A percentile compares a stretch with the other conserved stretches of the same genome.
Evolutionary conservation across 2,329 filamentous ascomycete species (phyloP).

Genomic region (Trichoderma sp.): DNA sequence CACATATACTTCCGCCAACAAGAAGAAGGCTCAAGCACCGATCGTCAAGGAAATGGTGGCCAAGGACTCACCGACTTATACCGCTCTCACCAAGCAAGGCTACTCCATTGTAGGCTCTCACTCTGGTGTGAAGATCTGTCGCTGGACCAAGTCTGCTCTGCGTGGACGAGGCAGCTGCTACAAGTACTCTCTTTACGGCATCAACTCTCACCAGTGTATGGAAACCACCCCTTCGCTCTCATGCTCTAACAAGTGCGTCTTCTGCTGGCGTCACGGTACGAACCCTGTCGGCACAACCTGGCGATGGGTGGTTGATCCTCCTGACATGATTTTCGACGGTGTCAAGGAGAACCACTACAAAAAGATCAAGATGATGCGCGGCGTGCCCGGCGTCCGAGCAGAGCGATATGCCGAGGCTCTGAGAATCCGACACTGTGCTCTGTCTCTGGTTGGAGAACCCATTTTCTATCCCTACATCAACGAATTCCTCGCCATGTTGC

Average conservation of each 20-base stretch:
- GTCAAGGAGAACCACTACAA: conserved; percentile 92
- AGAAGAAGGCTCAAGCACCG: conserved; percentile 41
- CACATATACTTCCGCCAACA: conserved; percentile 57
- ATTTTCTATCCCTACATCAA: conserved; percentile 99
- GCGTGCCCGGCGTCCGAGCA: conserved; percentile 85
- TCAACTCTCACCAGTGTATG: conserved; percentile 96
- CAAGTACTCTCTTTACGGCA: conserved; percentile 97
- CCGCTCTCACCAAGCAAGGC: conserved; percentile 89
- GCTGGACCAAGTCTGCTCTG: conserved; percentile 96
- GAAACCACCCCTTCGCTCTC: conserved; percentile 93
- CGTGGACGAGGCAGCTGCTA: conserved; percentile 94
- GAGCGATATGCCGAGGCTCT: conserved; percentile 92
- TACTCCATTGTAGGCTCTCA: conserved; percentile 95
- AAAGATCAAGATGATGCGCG: conserved; percentile 96
- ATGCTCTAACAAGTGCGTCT: conserved; percentile 97
- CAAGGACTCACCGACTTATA: conserved; percentile 81
- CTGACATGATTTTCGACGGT: conserved; percentile 83
- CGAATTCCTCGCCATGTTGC: conserved; percentile 79
- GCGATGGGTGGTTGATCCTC: conserved; percentile 93
- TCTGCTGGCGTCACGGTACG: conserved; percentile 97
- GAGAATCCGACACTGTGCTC: conserved; percentile 87
- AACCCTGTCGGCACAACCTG: conserved; percentile 96
- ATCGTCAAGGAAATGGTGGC: conserved; percentile 90
- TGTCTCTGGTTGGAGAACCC: conserved; percentile 92
- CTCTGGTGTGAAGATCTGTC: conserved; percentile 95